Conservation (phyloP, 2,329 filamentous ascomycete species). For the Alternaria hordeiaustralica region DNA sequence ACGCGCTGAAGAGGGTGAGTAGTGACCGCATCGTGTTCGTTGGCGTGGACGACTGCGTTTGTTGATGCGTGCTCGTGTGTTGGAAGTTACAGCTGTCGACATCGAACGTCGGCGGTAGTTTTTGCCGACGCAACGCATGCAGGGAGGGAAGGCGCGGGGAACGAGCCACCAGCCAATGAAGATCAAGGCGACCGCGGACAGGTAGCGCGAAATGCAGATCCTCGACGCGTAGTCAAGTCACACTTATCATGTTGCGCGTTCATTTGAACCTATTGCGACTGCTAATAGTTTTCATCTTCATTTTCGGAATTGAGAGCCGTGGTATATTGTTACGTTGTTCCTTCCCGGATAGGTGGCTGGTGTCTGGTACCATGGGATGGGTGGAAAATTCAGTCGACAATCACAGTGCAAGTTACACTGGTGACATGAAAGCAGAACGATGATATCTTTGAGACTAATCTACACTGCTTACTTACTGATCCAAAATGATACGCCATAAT, state of each 20-base stretch:
- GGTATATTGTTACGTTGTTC: background rate
- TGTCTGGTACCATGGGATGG: background rate
- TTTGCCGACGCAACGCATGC: conserved; percentile 26
- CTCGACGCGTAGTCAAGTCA: background rate
- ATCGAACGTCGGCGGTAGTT: conserved; percentile 31
- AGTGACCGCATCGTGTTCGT: conserved; percentile 44
- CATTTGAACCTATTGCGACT: background rate
- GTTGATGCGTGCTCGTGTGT: conserved; percentile 10
- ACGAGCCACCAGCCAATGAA: conserved; percentile 24
- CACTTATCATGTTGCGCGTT: background rate
- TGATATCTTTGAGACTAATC: conserved; percentile 7
- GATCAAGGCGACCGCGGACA: background rate
- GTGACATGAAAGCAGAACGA: background rate
- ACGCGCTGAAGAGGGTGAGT: conserved; percentile 54
- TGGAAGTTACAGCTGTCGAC: conserved; percentile 41
- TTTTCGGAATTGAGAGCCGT: background rate
- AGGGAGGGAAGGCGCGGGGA: conserved; percentile 21
- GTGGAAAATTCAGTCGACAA: background rate
- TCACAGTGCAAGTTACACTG: background rate
- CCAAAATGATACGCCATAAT: conserved; percentile 2
- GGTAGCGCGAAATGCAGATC: background rate
- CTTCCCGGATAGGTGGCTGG: background rate
- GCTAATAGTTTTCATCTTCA: background rate
- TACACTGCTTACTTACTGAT: conserved; percentile 11
- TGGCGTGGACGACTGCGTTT: conserved; percentile 14